Base-by-base conservation (phyloP, 768 basidiomycete species). In the Pholiota conissans region DNA sequence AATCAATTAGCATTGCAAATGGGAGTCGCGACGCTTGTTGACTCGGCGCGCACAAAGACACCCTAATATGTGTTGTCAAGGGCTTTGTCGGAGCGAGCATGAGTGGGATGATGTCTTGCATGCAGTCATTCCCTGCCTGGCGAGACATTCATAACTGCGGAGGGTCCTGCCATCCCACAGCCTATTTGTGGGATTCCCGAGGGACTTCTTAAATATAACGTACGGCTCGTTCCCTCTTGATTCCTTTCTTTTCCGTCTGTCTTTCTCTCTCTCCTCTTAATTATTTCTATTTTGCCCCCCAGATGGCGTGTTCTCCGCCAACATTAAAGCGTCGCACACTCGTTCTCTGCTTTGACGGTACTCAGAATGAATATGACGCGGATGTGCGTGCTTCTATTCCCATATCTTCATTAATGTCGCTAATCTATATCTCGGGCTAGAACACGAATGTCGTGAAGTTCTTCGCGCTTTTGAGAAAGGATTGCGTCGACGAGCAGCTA, bases 381-480 rank as follows among this genome's bases (percentile, higher is more conserved):
- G 64, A 68, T 56, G 87, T 85, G 60, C 28, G 81, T 63, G 3
- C 20, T 59, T 56, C 29, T 24, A 27, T 39, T 29, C 22, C 30
- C 37, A 14, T 46, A 51, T 29, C 29, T 49, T 49, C 55, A 22
- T 16, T 13, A 52, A 29, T 40, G 32, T 28, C 18, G 18, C 28
- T 27, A 18, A 10, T 20, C 27, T 35, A 32, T 52, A 29, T 32
- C 37, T 18, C 32, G 18, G 22, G 45, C 48, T 4, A 63, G 79
- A 87, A 89, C 63, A 84, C 89, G 9, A 90, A 90, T 55, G 79
- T 89, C 32, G 85, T 88, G 53, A 84, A 84, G 65, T 75, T 94
- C 40, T 90, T 88, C 70, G 74, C 80, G 5, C 72, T 92, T 27
- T 77, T 93, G 32, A 79, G 81, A 72, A 89, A 85, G 67, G 84